These are phyloP conservation scores for Chlorokybus atmophyticus DNA, from an alignment of 139 green algal genomes.

Conservation along the genomic window DNA sequence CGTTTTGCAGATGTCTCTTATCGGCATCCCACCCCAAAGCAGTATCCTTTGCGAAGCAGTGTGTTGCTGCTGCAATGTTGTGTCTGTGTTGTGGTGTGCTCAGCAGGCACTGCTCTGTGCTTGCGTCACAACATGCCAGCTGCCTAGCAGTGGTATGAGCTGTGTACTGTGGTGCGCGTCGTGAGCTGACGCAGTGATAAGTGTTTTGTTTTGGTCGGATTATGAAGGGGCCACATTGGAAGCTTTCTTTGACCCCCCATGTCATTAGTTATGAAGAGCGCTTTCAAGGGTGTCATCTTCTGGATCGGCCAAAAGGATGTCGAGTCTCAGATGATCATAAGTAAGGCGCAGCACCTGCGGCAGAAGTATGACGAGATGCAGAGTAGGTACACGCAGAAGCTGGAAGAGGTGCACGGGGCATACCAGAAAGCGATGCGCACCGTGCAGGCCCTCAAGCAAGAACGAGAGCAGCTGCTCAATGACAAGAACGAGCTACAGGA, in stretches of 20 bases:
- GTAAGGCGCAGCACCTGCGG: slow-evolving; percentile 13
- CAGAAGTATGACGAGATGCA: slow-evolving; percentile 25
- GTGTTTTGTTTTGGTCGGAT: background rate
- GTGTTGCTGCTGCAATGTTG: background rate
- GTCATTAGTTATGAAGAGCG: slow-evolving; percentile 29
- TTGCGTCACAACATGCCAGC: background rate
- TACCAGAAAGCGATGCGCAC: slow-evolving; percentile 29
- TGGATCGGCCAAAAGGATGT: slow-evolving; percentile 28
- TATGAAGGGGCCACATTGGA: background rate
- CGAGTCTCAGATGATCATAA: slow-evolving; percentile 11
- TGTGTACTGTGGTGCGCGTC: background rate
- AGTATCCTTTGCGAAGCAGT: slow-evolving; percentile 13
- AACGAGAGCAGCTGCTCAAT: slow-evolving; percentile 17
- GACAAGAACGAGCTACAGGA: slow-evolving; percentile 26
- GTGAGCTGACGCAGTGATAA: background rate
- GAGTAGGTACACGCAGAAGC: slow-evolving; percentile 24
- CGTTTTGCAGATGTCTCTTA: slow-evolving; percentile 19
- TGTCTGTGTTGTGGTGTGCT: background rate
- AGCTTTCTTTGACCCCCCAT: background rate
- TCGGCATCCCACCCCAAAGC: slow-evolving; percentile 12
- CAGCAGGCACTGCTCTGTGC: background rate
- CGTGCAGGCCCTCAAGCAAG: slow-evolving; percentile 13
- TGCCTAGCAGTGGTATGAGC: background rate
- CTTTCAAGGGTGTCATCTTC: slow-evolving; percentile 27
- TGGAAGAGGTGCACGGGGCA: slow-evolving; percentile 22